Evolutionary conservation across 2,329 filamentous ascomycete genomes (phyloP), one percentile per base, ranked within the genome.

Genomic region (Penicillium sp.): DNA sequence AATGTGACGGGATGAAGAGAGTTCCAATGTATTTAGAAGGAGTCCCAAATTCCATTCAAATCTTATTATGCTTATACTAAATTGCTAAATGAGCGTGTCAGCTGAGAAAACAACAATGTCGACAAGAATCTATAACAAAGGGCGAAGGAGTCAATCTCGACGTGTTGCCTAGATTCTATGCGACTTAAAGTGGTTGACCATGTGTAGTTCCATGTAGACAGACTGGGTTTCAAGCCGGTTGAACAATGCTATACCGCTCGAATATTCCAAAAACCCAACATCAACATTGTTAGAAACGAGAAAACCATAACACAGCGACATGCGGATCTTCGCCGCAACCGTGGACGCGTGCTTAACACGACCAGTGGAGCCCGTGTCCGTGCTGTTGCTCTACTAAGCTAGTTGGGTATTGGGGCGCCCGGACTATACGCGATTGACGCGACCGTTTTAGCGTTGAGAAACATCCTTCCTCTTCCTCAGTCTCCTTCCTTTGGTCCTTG

Each of bases 351-450:
- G 61, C 66, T 64, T 57, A 67, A 67, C 65, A 65, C 63, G 62
- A 62, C 61, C 60, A 54, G 65, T 68, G 66, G 64, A 61, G 56
- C 58, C 55, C 27, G 50, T 47, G 66, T 68, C 66, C 65, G 66
- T 68, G 66, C 66, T 41, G 66, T 62, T 68, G 66, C 63, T 68
- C 67, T 66, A 68, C 65, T 61, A 57, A 60, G 59, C 65, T 65
- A 67, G 64, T 66, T 63, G 19, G 50, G 50, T 27, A 50, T 39
- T 18, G 49, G 33, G 46, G 40, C 24, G 52, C 33, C 14, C 36
- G 22, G 47, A 62, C 62, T 67, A 66, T 63, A 68, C 66, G 66
- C 66, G 66, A 65, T 67, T 61, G 62, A 68, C 66, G 66, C 66
- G 66, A 58, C 63, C 60, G 60, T 67, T 62, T 65, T 60, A 31